Conservation (phyloP, 192 early-diverging fungal genomes). For the Cetraspora pellucida region DNA sequence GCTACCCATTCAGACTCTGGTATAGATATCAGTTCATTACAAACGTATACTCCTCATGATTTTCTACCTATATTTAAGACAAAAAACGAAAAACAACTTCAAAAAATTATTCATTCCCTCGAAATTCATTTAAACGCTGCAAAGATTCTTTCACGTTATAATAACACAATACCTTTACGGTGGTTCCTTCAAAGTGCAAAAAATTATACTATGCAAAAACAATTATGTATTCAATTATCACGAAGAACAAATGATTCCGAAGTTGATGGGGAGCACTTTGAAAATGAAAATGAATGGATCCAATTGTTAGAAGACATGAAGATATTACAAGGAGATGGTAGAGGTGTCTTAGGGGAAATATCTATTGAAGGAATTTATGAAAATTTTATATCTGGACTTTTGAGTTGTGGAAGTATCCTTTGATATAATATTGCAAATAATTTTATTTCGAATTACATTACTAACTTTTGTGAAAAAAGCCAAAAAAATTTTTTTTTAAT, state of each 20-base stretch:
- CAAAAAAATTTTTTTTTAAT: not conserved
- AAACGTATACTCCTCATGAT: conserved; percentile 36
- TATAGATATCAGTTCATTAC: not conserved
- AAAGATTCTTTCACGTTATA: conserved; percentile 63
- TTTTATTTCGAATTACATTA: not conserved
- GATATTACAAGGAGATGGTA: conserved; percentile 48
- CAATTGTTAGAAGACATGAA: conserved; percentile 67
- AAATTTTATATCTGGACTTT: conserved; percentile 59
- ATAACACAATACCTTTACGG: conserved; percentile 54
- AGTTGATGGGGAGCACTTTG: conserved; percentile 54
- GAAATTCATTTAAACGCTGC: conserved; percentile 63
- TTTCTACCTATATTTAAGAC: conserved; percentile 35
- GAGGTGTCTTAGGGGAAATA: conserved; percentile 57
- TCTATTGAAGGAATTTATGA: conserved; percentile 60
- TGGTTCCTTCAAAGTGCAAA: conserved; percentile 62
- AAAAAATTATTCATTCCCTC: conserved; percentile 56
- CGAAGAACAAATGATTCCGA: conserved; percentile 52
- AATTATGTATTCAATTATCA: conserved; percentile 63
- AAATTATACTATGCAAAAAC: conserved; percentile 51
- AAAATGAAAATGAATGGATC: conserved; percentile 69
- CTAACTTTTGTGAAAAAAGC: not conserved
- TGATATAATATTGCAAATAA: not conserved
- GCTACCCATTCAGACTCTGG: not conserved
- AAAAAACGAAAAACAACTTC: conserved; percentile 42
- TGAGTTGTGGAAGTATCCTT: conserved; percentile 64